Evolutionary conservation across 1,284 basidiomycete genomes (phyloP), one percentile per base, ranked within the genome.

Genomic region (Sporisorium sorghi): DNA sequence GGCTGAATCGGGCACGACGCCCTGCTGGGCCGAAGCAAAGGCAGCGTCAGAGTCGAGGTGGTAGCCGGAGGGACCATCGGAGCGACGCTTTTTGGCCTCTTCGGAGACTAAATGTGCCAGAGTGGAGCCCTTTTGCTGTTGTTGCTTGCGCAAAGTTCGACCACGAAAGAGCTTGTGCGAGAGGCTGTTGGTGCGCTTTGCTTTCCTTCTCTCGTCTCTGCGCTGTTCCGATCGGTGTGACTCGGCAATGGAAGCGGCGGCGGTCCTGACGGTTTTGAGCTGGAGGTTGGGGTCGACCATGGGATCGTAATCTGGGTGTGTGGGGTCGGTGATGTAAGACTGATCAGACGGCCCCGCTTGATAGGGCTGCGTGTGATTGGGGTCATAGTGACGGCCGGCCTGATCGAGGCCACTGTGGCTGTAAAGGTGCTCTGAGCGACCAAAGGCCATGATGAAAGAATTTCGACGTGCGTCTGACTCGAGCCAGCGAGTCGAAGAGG

Each of bases 261-360:
- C 79, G n/a, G 79, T 81, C n/a, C 79, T 61, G 42, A 81, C 79
- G 11, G 76, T 80, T 56, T 72, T 71, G 46, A 81, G 75, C 63
- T 81, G 79, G 11, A 80, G 73, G 32, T 80, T 76, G 26, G 79
- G 79, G 40, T 81, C 79, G 12, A 81, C 73, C 57, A 75, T 73
- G 8, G 79, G 79, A 37, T 80, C 79, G 54, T 81, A 81, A 43
- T 81, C 78, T 21, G 78, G 78, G 63, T 81, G 78, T 3, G 73
- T 67, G 0, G 79, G 79, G 28, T 81, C 79, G 10, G 76, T 78
- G 51, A 81, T 46, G 58, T 75, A 77, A 11, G 63, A 33, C 19
- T 71, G 57, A 32, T 65, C 58, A 0, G 66, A 47, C 2, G 79
- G 79, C 2, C 79, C 79, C 9, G 52, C 17, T 17, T 74, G 66